Evolutionary conservation across 106 monocot species (phyloP), one percentile per base, ranked within the genome.

Genomic region (Dactylorhiza incarnata): DNA sequence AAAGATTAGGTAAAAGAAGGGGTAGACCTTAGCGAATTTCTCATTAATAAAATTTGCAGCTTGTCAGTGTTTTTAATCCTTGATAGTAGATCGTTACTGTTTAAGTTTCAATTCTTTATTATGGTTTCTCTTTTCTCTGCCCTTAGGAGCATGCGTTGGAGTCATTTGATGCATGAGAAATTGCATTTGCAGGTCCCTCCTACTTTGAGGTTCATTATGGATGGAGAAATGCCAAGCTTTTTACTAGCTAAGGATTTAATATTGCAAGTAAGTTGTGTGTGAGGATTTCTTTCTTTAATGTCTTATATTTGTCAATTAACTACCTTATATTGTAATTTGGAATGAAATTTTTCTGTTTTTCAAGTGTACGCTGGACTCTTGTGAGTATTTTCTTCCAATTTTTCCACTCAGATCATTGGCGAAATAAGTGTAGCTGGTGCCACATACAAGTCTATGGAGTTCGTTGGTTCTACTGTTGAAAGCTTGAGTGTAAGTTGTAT

Each of bases 231-330:
- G 97, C 97, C 97, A 16, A 72, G 79, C 76, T 88, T 87, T 86
- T 86, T 97, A 83, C 94, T 94, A 50, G 94, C 94, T 26, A 97
- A 97, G 77, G 97, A 97, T 82, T 89, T 94, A 81, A 94, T 97
- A 82, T 91, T 94, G 81, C 97, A 97, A 74, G 97, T 91, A 79
- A 73, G 76, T 83, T 80, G 66, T 54, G 12, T 48, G 65, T 20
- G 4, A 37, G 72, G 5, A 16, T 45, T 69, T 15, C 53, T 44
- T 68, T 14, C 68, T 63, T 61, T 47, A 23, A 54, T 19, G 17
- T 71, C 45, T 48, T 11, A 62, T 44, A 46, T 59, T 77, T 69
- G 19, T 46, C 45, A 67, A 26, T 19, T 48, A 62, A 29, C 3
- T 29, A 26, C 65, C 20, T 46, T 53, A 2, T 25, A 14, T 15